phyloP scores from a whole-genome alignment of 805 yeast species.

The Yarrowia sp. region DNA sequence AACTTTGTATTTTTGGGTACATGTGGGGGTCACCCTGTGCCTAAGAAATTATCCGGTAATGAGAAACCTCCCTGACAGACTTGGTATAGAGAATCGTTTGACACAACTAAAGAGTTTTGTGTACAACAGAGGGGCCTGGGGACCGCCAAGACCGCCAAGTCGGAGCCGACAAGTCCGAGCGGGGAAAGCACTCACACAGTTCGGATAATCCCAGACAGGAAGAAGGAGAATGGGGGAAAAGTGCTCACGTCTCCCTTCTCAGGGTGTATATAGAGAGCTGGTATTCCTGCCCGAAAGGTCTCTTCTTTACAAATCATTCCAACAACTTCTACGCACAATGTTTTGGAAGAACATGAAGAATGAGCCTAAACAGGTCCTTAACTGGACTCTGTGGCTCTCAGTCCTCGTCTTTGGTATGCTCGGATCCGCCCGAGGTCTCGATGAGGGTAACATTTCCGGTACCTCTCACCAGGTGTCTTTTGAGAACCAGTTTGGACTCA shows the following conservation, averaged over 20 bases:
- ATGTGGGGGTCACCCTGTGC: constrained; percentile 1
- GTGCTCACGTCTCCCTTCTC: too few relatives aligned
- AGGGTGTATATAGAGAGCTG: constrained; percentile 5
- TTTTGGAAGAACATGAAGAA: constrained; percentile 36
- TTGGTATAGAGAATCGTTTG: constrained; percentile 1
- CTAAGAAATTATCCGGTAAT: constrained; percentile 1
- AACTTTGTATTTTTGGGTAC: not conserved
- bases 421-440: constrained; percentile 65
- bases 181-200: constrained; percentile 9
- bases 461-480: constrained; percentile 55
- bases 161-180: constrained; percentile 30
- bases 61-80: not conserved
- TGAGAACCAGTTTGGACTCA: constrained; percentile 54
- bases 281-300: constrained; percentile 5
- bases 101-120: constrained; percentile 20
- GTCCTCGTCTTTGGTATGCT: constrained; percentile 61
- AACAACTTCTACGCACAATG: not conserved
- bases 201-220: constrained; percentile 18
- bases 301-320: not conserved
- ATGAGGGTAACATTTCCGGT: constrained; percentile 62
- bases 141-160: constrained; percentile 26
- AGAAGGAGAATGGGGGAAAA: not conserved
- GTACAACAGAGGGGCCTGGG: not conserved
- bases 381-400: constrained; percentile 55
- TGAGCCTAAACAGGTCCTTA: constrained; percentile 44